Percentiles rank a stretch among this genome's conserved stretches.
Conservation (phyloP, 108 stramenopile species). For the Fragilaria radians region DNA sequence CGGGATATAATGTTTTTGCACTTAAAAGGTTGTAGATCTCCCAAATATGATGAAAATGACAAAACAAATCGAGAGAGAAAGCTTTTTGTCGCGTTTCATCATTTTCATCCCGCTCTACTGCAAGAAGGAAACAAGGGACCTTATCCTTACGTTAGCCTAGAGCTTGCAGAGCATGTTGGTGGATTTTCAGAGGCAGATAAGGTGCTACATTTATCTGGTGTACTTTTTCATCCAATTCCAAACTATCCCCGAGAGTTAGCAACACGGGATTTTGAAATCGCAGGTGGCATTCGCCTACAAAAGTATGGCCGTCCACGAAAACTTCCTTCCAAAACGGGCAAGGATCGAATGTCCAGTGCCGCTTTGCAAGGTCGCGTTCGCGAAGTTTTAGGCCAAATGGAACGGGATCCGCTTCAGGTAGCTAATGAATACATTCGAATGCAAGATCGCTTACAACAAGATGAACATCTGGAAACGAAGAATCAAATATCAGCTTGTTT, state of each 20-base stretch:
- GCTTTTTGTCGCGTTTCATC: neutral
- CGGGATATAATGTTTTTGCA: neutral
- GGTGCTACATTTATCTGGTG: neutral
- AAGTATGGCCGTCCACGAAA: neutral
- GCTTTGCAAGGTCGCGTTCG: neutral
- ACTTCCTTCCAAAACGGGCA: neutral
- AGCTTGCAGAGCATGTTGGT: neutral
- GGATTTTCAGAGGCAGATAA: neutral
- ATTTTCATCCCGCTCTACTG: neutral
- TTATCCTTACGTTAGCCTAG: neutral
- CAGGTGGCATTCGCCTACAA: neutral
- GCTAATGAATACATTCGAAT: neutral
- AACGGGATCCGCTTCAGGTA: neutral
- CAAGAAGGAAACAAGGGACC: slow-evolving; percentile 1
- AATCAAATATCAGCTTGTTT: no score
- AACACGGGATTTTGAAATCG: neutral
- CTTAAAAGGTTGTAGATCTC: neutral
- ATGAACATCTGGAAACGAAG: neutral
- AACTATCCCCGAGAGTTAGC: neutral
- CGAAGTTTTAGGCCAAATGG: neutral
- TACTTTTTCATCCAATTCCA: neutral
- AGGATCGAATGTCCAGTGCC: neutral
- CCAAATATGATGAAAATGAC: neutral
- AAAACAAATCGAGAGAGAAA: neutral
- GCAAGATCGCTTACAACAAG: neutral